Base-by-base conservation (phyloP, 2,329 filamentous ascomycete species). In the Clarireedia homoeocarpa region DNA sequence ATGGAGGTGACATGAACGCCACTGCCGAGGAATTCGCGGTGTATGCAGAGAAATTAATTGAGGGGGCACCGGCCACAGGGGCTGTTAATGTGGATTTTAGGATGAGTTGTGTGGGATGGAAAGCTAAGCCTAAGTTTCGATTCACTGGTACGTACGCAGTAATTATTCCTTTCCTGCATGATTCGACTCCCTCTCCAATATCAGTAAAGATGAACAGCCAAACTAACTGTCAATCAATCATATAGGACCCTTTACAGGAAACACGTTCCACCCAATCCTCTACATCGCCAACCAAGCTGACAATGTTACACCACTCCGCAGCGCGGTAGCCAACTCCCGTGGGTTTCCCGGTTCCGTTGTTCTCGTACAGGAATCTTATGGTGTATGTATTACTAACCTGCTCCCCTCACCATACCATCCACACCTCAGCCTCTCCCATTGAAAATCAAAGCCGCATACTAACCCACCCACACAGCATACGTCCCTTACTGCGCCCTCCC, bases 331-430 rank as follows among this genome's bases (percentile, higher is more conserved):
- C 20, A 71, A 71, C 46, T 63, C 69, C 1, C 54, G 58, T 4
- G 63, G 71, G 0, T 80, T 80, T 51, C 70, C 70, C 0, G 72
- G 71, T 14, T 78, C 76, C 0, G 70, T 72, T 0, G 67, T 81
- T 5, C 64, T 81, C 26, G 70, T 74, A 12, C 76, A 79, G 61
- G 75, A 79, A 46, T 74, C 74, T 0, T 80, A 76, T 42, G 78
- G 78, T 4, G 77, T 77, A 70, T 67, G 74, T 42, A 3, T 7
- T 67, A 9, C 5, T 7, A 15, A 15, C 9, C 15, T 44, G 15
- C 26, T 40, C 46, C 10, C 34, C 49, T 42, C 36, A 27, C 17
- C 15, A 42, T 42, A 14, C 15, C 39, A 42, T 42, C n/a, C 39
- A 42, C 5, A n/a, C 39, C 17, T 15, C 9, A 42, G 30, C 9